These are phyloP conservation scores for Ascochyta lentis DNA, from an alignment of 2,329 filamentous ascomycete genomes.

Conservation along the genomic window DNA sequence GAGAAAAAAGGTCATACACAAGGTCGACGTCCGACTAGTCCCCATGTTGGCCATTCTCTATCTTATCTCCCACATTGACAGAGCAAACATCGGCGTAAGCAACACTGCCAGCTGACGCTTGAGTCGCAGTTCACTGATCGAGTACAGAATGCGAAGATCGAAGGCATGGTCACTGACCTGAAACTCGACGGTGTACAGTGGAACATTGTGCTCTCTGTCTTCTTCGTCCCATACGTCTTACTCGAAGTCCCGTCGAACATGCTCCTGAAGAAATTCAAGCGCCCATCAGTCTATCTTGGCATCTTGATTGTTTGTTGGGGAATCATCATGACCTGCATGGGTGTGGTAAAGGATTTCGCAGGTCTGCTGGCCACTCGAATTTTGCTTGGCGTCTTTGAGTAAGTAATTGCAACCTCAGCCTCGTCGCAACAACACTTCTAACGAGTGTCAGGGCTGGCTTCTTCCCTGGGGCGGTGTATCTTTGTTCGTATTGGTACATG, in stretches of 20 bases:
- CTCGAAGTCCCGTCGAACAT: constrained; percentile 52
- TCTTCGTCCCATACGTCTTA: constrained; percentile 59
- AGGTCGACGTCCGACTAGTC: constrained; percentile 37
- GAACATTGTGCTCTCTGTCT: constrained; percentile 65
- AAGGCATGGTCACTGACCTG: constrained; percentile 66
- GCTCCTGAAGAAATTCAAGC: constrained; percentile 44
- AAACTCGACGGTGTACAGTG: constrained; percentile 62
- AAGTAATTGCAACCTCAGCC: constrained; percentile 1
- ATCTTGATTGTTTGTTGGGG: constrained; percentile 37
- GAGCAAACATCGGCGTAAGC: constrained; percentile 65
- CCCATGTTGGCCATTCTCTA: constrained; percentile 54
- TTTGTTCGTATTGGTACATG: constrained; percentile 46
- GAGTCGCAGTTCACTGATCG: background rate
- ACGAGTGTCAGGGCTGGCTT: constrained; percentile 31
- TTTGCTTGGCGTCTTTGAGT: constrained; percentile 37
- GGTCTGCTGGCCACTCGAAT: constrained; percentile 27
- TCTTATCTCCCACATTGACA: constrained; percentile 58
- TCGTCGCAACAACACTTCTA: constrained; percentile 4
- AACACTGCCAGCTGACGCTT: background rate
- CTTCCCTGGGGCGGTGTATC: constrained; percentile 46
- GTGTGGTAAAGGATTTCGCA: constrained; percentile 29
- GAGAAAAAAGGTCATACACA: constrained; percentile 53
- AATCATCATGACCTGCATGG: constrained; percentile 37
- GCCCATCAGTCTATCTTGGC: constrained; percentile 40
- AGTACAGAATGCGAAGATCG: constrained; percentile 62